A percentile compares a stretch with the other conserved stretches of the same genome.
phyloP scores from a whole-genome alignment of 2,329 filamentous ascomycete species.

The Neofusicoccum kwambonambiense region DNA sequence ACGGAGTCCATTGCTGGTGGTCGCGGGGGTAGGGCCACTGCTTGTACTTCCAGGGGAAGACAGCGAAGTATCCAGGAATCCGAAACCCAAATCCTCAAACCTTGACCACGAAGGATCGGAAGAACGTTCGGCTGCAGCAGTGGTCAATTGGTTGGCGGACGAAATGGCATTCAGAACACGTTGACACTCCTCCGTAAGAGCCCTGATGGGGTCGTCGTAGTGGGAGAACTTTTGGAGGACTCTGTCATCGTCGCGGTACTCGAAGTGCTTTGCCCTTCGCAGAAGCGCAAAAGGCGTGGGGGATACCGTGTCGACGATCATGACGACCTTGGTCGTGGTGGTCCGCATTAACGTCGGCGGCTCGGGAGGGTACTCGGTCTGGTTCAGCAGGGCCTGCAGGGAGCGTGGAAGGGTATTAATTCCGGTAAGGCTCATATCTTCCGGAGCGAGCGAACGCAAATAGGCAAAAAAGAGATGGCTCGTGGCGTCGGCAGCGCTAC shows the following conservation, averaged over 20 bases:
- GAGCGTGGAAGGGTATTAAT: slow-evolving; percentile 88
- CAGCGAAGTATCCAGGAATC: slow-evolving; percentile 65
- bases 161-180: slow-evolving; percentile 88
- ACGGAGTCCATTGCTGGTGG: slow-evolving; percentile 51
- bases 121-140: slow-evolving; percentile 46
- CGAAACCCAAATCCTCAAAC: slow-evolving; percentile 91
- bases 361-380: slow-evolving; percentile 91
- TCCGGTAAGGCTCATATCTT: slow-evolving; percentile 67
- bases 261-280: slow-evolving; percentile 88
- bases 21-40: slow-evolving; percentile 24
- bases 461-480: slow-evolving; percentile 99
- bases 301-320: slow-evolving; percentile 95
- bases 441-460: slow-evolving; percentile 83
- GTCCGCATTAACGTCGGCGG: slow-evolving; percentile 73
- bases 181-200: slow-evolving; percentile 89
- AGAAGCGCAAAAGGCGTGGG: slow-evolving; percentile 90
- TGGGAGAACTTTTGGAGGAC: slow-evolving; percentile 83
- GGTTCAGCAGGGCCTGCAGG: slow-evolving; percentile 82
- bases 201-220: slow-evolving; percentile 83
- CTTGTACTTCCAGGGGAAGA: slow-evolving; percentile 24
- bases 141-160: slow-evolving; percentile 79
- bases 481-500: slow-evolving; percentile 86
- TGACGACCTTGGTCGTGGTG: slow-evolving; percentile 83
- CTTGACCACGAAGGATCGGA: slow-evolving; percentile 89
- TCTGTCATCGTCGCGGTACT: slow-evolving; percentile 85